These are phyloP conservation scores for Penicillium lagena DNA, from an alignment of 495 filamentous ascomycete genomes.

Conservation along the genomic window DNA sequence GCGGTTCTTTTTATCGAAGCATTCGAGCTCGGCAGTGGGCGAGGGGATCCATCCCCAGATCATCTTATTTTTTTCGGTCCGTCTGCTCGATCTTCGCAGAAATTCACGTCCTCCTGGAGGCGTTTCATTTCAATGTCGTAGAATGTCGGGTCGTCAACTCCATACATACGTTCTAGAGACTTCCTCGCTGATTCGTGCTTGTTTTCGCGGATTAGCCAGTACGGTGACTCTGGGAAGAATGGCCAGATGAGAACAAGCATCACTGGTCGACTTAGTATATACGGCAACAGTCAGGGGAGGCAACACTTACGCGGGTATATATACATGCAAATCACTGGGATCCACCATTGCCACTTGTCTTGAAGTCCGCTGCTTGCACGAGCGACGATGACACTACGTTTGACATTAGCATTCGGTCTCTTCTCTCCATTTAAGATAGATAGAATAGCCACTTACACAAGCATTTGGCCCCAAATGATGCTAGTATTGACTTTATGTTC, in stretches of 20 bases:
- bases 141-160: constrained; percentile 10
- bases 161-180: constrained; percentile 7
- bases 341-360: constrained; percentile 14
- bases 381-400: too few relatives aligned
- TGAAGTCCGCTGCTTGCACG: too few relatives aligned
- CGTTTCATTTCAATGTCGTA: constrained; percentile 8
- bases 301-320: constrained; percentile 11
- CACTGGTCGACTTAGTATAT: constrained; percentile 1
- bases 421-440: not conserved
- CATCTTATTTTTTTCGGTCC: not conserved
- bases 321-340: constrained; percentile 16
- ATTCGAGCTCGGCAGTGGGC: constrained; percentile 6
- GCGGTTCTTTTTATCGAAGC: constrained; percentile 10
- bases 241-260: constrained; percentile 10
- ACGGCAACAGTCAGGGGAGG: not conserved
- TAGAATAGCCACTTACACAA: constrained; percentile 13
- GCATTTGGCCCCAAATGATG: constrained; percentile 3
- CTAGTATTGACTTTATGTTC: constrained; percentile 9
- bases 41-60: constrained; percentile 7
- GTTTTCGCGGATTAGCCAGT: constrained; percentile 13
- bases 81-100: too few relatives aligned
- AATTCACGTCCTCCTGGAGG: constrained; percentile 7
- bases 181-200: constrained; percentile 1
- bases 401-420: too few relatives aligned
- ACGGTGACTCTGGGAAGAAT: constrained; percentile 18